Percentiles rank a stretch among this genome's conserved stretches.
Conservation (phyloP, 768 basidiomycete species). For the Pisolithus sp. region DNA sequence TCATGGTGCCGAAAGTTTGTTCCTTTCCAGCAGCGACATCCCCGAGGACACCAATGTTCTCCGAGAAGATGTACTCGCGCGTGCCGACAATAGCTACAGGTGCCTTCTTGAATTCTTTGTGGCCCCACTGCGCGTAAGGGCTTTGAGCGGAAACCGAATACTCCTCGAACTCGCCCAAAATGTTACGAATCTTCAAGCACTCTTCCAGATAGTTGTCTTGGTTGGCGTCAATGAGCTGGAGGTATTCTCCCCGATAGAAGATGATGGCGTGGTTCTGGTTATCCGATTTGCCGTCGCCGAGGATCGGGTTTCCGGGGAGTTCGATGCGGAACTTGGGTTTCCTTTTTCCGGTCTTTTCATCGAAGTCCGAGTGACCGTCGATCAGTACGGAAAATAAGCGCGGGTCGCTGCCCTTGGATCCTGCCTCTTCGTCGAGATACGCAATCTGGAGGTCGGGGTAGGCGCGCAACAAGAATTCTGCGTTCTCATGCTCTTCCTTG, state of each 20-base stretch:
- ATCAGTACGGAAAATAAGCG: conserved; percentile 89
- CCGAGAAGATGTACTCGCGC: conserved; percentile 99
- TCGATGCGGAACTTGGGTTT: conserved; percentile 98
- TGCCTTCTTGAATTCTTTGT: conserved; percentile 83
- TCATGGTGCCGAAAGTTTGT: conserved; percentile 99
- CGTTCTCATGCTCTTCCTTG: conserved; percentile 98
- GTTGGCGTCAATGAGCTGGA: conserved; percentile 99
- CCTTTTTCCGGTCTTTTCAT: conserved; percentile 80
- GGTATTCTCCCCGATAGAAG: conserved; percentile 98
- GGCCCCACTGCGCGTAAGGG: conserved; percentile 94
- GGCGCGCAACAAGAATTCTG: conserved; percentile 93
- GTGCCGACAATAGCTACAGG: conserved; percentile 98
- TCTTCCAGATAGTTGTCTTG: conserved; percentile 99
- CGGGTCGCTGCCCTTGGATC: conserved; percentile 82
- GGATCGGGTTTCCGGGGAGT: conserved; percentile 96
- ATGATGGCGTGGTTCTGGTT: conserved; percentile 99
- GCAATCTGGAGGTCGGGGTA: conserved; percentile 99
- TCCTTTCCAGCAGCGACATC: conserved; percentile 99
- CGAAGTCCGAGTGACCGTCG: conserved; percentile 94
- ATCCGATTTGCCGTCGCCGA: conserved; percentile 98
- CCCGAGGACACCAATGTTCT: conserved; percentile 98
- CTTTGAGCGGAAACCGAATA: conserved; percentile 86
- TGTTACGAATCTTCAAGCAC: conserved; percentile 96
- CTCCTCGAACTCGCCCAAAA: conserved; percentile 97
- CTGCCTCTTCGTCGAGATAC: conserved; percentile 93